Evolutionary conservation across 805 yeast genomes (phyloP).

Genomic region (Starmerella vaccinii): DNA sequence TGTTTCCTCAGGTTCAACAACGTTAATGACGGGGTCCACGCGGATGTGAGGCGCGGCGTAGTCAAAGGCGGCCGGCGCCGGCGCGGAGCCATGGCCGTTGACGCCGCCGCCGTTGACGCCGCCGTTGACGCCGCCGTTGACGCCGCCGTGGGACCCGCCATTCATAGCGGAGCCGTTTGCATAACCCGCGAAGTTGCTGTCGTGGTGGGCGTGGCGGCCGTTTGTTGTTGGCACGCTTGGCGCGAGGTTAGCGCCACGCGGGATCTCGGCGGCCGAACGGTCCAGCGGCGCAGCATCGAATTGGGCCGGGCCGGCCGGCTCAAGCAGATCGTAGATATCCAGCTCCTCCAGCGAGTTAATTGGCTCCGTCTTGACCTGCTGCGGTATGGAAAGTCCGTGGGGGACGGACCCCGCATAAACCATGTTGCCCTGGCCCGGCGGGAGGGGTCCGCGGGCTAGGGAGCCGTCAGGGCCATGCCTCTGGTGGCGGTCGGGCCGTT

Average conservation of each 20-base stretch:
- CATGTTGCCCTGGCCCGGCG: not conserved
- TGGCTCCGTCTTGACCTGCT: not conserved
- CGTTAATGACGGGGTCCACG: constrained; percentile 21
- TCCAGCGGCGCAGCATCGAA: not conserved
- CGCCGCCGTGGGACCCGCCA: too few species aligned
- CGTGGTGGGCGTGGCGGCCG: not conserved
- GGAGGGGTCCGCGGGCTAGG: not conserved
- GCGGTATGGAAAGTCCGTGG: not conserved
- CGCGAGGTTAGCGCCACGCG: not conserved
- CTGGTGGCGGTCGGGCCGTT: not conserved
- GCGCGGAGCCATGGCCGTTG: too few species aligned
- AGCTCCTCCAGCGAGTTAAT: not conserved
- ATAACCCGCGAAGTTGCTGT: not conserved
- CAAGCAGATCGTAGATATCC: not conserved
- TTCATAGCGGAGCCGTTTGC: not conserved
- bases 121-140: too few species aligned
- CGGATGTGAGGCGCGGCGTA: not conserved
- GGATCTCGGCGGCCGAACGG: not conserved
- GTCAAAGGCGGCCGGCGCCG: too few species aligned
- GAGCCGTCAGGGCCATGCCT: not conserved
- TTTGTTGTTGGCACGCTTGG: not conserved
- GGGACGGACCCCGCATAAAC: not conserved
- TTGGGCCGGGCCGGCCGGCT: not conserved
- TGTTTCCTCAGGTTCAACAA: constrained; percentile 19
- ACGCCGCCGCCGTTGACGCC: too few species aligned